A percentile compares a stretch with the other conserved stretches of the same genome.
phyloP scores from a whole-genome alignment of 2,329 filamentous ascomycete genomes.

The Microascus cirrosus region DNA sequence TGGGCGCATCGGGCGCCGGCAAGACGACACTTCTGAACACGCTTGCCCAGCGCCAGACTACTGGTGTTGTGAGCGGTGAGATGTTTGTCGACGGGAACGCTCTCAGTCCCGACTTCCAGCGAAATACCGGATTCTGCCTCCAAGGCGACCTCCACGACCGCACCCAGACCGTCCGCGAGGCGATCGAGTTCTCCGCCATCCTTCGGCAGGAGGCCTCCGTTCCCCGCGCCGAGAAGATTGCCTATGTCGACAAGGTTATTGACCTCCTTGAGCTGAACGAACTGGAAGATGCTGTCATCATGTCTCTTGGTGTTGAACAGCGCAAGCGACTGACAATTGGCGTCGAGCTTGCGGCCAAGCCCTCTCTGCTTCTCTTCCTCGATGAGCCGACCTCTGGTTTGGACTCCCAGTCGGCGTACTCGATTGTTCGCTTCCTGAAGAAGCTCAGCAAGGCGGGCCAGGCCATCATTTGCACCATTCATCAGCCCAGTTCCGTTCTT shows the following conservation, averaged over 20 bases:
- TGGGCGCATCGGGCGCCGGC: slow-evolving; percentile 65
- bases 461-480: slow-evolving; percentile 47
- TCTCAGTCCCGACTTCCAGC: slow-evolving; percentile 43
- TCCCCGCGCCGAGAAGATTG: slow-evolving; percentile 41
- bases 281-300: slow-evolving; percentile 62
- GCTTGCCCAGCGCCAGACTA: slow-evolving; percentile 48
- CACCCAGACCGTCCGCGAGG: slow-evolving; percentile 69
- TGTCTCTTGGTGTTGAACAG: slow-evolving; percentile 76
- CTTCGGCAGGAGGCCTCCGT: slow-evolving; percentile 42
- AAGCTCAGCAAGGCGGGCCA: slow-evolving; percentile 55
- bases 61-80: slow-evolving; percentile 33
- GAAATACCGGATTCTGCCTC: slow-evolving; percentile 66
- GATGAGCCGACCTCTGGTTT: slow-evolving; percentile 78
- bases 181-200: slow-evolving; percentile 64
- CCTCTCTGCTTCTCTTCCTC: slow-evolving; percentile 63
- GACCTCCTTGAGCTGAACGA: slow-evolving; percentile 60
- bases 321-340: slow-evolving; percentile 73
- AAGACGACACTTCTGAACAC: slow-evolving; percentile 81
- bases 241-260: slow-evolving; percentile 56
- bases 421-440: slow-evolving; percentile 65
- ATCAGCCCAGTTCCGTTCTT: slow-evolving; percentile 71
- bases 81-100: slow-evolving; percentile 50
- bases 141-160: slow-evolving; percentile 80
- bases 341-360: slow-evolving; percentile 68
- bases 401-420: slow-evolving; percentile 65